Percentiles rank a stretch among this genome's conserved stretches.
Evolutionary conservation across 805 yeast genomes (phyloP).

Genomic region (Zygosaccharomyces gambellarensis): DNA sequence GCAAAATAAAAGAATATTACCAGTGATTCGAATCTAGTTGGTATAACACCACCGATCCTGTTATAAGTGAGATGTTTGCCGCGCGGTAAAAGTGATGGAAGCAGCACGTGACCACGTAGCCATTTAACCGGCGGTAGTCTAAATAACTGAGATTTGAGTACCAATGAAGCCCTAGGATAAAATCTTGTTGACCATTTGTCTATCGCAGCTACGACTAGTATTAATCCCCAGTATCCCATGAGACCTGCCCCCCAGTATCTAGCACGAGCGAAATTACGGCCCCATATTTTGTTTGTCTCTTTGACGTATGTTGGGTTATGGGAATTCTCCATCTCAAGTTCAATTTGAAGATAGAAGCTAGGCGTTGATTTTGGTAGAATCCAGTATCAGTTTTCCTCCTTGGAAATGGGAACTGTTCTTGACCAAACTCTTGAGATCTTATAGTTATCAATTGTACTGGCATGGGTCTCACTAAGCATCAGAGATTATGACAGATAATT

Average conservation of each 20-base stretch:
- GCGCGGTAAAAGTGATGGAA: constrained; percentile 11
- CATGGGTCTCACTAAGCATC: no score
- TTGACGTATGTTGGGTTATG: background rate
- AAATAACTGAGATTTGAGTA: constrained; percentile 27
- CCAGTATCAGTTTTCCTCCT: no score
- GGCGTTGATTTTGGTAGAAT: no score
- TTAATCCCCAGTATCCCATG: constrained; percentile 46
- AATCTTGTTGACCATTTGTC: constrained; percentile 38
- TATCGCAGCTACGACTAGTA: constrained; percentile 40
- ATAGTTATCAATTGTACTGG: background rate
- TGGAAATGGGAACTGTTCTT: background rate
- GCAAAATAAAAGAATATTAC: constrained; percentile 10
- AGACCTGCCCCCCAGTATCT: constrained; percentile 43
- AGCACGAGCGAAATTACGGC: constrained; percentile 34
- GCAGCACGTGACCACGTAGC: constrained; percentile 10
- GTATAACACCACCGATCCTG: constrained; percentile 10
- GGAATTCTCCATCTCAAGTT: background rate
- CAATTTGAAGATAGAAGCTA: no score
- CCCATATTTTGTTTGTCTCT: constrained; percentile 21
- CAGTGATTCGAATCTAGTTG: constrained; percentile 17
- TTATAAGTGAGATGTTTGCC: constrained; percentile 4
- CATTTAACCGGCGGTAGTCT: constrained; percentile 1
- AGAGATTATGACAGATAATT: background rate
- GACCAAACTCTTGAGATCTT: background rate
- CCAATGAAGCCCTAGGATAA: constrained; percentile 35